Conservation (phyloP, 768 basidiomycete genomes). For the Strobilomyces dryophilus region DNA sequence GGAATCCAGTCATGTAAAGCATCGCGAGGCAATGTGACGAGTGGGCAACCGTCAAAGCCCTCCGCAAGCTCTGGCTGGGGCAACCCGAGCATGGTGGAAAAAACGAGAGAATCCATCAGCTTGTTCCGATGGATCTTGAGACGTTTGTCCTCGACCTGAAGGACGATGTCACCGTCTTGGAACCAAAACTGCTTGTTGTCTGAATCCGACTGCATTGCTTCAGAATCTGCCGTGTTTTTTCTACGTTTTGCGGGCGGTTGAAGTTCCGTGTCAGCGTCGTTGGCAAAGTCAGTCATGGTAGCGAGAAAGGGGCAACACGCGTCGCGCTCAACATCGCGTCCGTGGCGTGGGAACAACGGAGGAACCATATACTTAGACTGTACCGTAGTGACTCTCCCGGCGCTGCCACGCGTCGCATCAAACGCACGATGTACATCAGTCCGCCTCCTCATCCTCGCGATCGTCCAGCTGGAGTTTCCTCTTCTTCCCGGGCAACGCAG, state of each 20-base stretch:
- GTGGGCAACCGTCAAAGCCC: slow-evolving; percentile 29
- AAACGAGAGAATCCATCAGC: slow-evolving; percentile 24
- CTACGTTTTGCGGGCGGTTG: slow-evolving; percentile 6
- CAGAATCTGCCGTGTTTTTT: not conserved
- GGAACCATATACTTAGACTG: no score
- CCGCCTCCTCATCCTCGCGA: slow-evolving; percentile 30
- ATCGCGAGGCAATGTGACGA: slow-evolving; percentile 27
- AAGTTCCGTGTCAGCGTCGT: not conserved
- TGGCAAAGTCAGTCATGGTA: no score
- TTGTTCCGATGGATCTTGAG: slow-evolving; percentile 26
- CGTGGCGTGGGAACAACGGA: not conserved
- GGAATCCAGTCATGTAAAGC: slow-evolving; percentile 28
- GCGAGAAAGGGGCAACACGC: no score
- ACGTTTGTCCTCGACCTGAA: slow-evolving; percentile 20
- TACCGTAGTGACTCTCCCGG: no score
- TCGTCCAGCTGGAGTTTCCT: slow-evolving; percentile 60
- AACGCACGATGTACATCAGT: slow-evolving; percentile 3
- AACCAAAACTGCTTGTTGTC: slow-evolving; percentile 25
- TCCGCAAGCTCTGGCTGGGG: slow-evolving; percentile 31
- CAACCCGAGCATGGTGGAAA: slow-evolving; percentile 35
- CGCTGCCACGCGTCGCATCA: not conserved
- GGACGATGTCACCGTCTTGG: slow-evolving; percentile 34
- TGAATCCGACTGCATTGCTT: not conserved
- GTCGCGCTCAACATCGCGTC: not conserved
- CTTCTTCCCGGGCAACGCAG: slow-evolving; percentile 69